Base-by-base conservation (phyloP, 306 rosid genomes). In the Arachis hypogaea region DNA sequence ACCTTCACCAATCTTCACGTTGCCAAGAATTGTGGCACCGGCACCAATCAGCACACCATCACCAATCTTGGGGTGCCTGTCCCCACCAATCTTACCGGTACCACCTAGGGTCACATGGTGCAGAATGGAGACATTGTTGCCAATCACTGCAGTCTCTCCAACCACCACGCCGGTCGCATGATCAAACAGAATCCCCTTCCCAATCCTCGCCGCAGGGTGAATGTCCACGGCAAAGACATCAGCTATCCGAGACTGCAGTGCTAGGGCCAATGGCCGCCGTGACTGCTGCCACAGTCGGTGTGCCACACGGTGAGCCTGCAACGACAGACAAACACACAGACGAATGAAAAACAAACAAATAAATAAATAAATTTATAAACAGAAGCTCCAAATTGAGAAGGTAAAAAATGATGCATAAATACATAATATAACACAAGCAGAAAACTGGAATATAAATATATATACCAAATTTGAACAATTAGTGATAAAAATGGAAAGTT, bases 91-190 rank as follows among this genome's bases (percentile, higher is more conserved):
- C 83, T 92, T 94, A n/a, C 99, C 99, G 0, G 99, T 92, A 57
- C 99, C 99, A 42, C 99, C 97, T 3, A 94, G 78, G 0, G 99
- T 94, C 44, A 94, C 99, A 11, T 94, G 99, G 72, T 94, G 99
- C 72, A 94, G 85, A 42, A 94, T 94, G 0, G 97, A 94, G 47
- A 94, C 99, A 6, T 86, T 94, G 85, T 89, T 94, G 7, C 99
- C 99, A 0, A 94, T 94, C 83, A 94, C 97, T 0, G 96, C 97
- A 0, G 97, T 93, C 88, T 93, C 98, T 3, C 98, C 98, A 54
- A 93, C 98, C 74, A 93, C 98, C 45, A 94, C 90, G 0, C 97
- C 97, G 0, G 96, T 92, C 0, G 99, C 99, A 2, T 94, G 99
- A 68, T 92, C 97, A 11, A 94, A 92, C 82, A 94, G 71, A 75